Percentiles rank a stretch among this genome's conserved stretches.
phyloP scores from a whole-genome alignment of 768 basidiomycete genomes.

The Termitomyces eurrhizus region DNA sequence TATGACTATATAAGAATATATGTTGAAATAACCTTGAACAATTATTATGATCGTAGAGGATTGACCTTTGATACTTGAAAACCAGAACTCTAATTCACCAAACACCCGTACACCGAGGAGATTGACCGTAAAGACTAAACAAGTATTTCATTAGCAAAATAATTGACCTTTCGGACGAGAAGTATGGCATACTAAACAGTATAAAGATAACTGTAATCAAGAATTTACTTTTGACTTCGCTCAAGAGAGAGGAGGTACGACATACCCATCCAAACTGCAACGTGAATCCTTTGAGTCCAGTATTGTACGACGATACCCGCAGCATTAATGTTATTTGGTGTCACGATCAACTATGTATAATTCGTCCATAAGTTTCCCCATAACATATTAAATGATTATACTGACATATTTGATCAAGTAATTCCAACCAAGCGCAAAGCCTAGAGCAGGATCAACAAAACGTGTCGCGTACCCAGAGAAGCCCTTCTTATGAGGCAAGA shows the following conservation, averaged over 20 bases:
- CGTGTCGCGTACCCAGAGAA: slow-evolving; percentile 59
- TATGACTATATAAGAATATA: slow-evolving; percentile 25
- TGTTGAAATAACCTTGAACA: background rate
- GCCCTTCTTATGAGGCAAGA: slow-evolving; percentile 57
- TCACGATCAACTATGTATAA: slow-evolving; percentile 52
- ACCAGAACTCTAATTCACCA: slow-evolving; percentile 74
- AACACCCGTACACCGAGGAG: slow-evolving; percentile 62
- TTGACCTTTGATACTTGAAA: slow-evolving; percentile 62
- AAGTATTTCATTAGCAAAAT: background rate
- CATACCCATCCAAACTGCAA: slow-evolving; percentile 57
- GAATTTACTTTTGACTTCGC: background rate
- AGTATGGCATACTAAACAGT: slow-evolving; percentile 38
- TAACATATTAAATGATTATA: background rate
- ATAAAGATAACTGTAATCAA: slow-evolving; percentile 49
- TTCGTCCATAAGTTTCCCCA: slow-evolving; percentile 3
- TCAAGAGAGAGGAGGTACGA: background rate
- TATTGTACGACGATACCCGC: slow-evolving; percentile 51
- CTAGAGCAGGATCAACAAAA: slow-evolving; percentile 64
- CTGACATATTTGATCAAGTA: slow-evolving; percentile 55
- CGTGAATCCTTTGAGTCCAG: slow-evolving; percentile 42
- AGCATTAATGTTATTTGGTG: slow-evolving; percentile 63
- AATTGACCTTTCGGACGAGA: background rate
- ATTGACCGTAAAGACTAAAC: slow-evolving; percentile 53
- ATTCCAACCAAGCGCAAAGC: slow-evolving; percentile 65
- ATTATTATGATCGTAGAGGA: background rate